These are phyloP conservation scores for Rhizopogon vesiculosus DNA, from an alignment of 768 basidiomycete species.

Conservation along the genomic window DNA sequence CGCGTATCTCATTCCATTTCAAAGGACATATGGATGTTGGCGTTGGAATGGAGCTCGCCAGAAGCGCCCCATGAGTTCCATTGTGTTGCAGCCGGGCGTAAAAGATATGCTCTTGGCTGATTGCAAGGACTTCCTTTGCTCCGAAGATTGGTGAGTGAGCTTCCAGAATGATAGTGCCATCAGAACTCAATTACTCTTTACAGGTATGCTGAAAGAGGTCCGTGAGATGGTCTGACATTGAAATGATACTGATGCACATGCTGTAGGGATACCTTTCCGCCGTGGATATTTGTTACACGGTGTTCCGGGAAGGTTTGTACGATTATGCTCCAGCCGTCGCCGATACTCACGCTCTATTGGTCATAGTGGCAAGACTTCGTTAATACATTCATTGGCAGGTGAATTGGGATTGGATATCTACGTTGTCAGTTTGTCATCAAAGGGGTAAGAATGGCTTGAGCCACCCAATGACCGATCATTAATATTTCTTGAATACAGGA, in stretches of 20 bases:
- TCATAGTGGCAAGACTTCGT: slow-evolving; percentile 75
- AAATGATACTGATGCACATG: slow-evolving; percentile 12
- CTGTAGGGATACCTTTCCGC: slow-evolving; percentile 78
- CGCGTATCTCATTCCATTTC: not conserved
- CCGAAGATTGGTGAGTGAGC: slow-evolving; percentile 73
- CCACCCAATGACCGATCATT: not conserved
- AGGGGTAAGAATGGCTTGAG: slow-evolving; percentile 52
- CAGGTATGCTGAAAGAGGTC: slow-evolving; percentile 90
- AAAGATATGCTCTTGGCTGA: slow-evolving; percentile 89
- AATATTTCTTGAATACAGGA: slow-evolving; percentile 37
- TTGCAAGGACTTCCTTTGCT: slow-evolving; percentile 79
- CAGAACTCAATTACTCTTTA: slow-evolving; percentile 14
- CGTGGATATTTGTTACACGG: slow-evolving; percentile 82
- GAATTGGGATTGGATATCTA: slow-evolving; percentile 89
- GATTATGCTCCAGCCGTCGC: not conserved
- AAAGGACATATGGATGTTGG: slow-evolving; percentile 72
- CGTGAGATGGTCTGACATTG: slow-evolving; percentile 22
- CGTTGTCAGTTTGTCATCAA: slow-evolving; percentile 82
- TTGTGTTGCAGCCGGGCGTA: slow-evolving; percentile 83
- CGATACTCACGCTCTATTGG: slow-evolving; percentile 11
- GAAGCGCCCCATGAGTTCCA: slow-evolving; percentile 90
- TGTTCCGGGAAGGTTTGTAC: slow-evolving; percentile 72
- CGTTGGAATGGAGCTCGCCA: slow-evolving; percentile 86
- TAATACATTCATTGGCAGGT: slow-evolving; percentile 81
- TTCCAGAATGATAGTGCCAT: slow-evolving; percentile 15